These are phyloP conservation scores for Aspergillus homomorphus DNA, from an alignment of 495 filamentous ascomycete genomes.

Conservation along the genomic window DNA sequence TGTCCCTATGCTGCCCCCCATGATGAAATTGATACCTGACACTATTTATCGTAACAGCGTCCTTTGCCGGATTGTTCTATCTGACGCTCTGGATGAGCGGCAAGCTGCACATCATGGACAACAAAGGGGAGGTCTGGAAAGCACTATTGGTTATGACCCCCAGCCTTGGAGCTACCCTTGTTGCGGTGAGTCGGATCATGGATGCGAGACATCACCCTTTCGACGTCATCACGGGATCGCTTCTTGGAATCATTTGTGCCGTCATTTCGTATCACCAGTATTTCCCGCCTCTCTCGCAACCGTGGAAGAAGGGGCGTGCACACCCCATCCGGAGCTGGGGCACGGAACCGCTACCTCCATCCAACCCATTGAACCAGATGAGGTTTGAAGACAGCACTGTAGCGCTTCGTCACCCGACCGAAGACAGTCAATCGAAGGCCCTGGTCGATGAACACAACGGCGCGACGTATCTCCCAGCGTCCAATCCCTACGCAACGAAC, in stretches of 20 bases:
- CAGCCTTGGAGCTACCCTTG: constrained; percentile 50
- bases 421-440: constrained; percentile 22
- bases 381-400: constrained; percentile 25
- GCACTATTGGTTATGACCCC: constrained; percentile 64
- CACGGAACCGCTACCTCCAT: constrained; percentile 31
- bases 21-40: constrained; percentile 7
- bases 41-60: constrained; percentile 27
- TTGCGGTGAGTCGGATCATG: constrained; percentile 59
- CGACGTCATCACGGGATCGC: constrained; percentile 76
- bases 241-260: constrained; percentile 56
- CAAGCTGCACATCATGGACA: constrained; percentile 58
- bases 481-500: constrained; percentile 26
- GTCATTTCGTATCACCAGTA: constrained; percentile 53
- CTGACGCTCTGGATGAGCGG: constrained; percentile 60
- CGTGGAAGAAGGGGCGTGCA: constrained; percentile 59
- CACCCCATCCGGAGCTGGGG: constrained; percentile 62
- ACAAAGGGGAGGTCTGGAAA: constrained; percentile 73
- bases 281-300: constrained; percentile 53
- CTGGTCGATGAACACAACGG: background rate
- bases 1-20: background rate
- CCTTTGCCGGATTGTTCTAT: constrained; percentile 80
- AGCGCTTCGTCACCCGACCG: constrained; percentile 33
- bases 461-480: constrained; percentile 4
- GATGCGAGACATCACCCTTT: constrained; percentile 88
- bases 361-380: constrained; percentile 8